These are phyloP conservation scores for Hammondia hammondi DNA, from an alignment of 169 alveolate species.

Conservation along the genomic window DNA sequence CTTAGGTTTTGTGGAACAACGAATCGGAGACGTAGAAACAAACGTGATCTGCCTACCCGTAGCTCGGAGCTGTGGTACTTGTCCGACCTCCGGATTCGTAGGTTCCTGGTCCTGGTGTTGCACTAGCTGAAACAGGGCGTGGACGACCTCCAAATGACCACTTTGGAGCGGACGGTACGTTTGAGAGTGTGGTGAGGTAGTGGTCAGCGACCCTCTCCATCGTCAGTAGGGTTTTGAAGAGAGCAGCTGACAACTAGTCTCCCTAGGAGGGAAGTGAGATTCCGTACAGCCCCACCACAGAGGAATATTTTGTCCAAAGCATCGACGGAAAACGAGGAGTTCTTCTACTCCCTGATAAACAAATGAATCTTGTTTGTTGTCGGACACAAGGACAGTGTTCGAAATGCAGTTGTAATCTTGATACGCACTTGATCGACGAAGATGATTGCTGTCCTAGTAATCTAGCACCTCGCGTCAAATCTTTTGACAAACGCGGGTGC, in stretches of 20 bases:
- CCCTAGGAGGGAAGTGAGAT: not conserved
- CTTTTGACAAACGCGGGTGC: no score
- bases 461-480: no score
- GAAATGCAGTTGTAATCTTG: no score
- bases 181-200: slow-evolving; percentile 48
- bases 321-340: no score
- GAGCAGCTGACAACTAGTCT: not conserved
- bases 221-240: not conserved
- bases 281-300: no score
- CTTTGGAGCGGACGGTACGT: slow-evolving; percentile 49
- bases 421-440: no score
- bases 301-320: no score
- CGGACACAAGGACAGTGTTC: not conserved
- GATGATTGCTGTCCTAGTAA: no score
- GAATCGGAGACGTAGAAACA: no score
- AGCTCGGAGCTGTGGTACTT: not conserved
- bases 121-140: not conserved
- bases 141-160: slow-evolving; percentile 59
- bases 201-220: slow-evolving; percentile 47
- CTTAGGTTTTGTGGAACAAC: no score
- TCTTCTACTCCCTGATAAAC: no score
- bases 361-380: not conserved
- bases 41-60: not conserved
- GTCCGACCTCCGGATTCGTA: slow-evolving; percentile 11
- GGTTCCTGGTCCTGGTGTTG: slow-evolving; percentile 44